Percentiles rank a stretch among this genome's conserved stretches.
These are phyloP conservation scores for Chytriomyces sp. DNA, from an alignment of 192 early-diverging fungal genomes.

Conservation along the genomic window DNA sequence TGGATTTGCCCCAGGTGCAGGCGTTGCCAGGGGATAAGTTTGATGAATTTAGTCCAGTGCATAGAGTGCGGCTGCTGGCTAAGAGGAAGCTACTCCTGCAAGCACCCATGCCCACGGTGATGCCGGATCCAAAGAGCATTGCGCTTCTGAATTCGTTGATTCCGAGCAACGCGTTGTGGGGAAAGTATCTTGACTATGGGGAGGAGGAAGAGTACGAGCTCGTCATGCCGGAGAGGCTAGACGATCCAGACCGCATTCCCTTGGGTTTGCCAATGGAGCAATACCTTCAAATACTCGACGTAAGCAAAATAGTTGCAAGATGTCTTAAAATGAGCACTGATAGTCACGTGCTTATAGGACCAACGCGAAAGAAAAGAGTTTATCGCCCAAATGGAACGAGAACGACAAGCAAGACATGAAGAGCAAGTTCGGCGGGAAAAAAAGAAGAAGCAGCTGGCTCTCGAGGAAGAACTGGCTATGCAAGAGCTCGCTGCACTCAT, in stretches of 20 bases:
- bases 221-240: not conserved
- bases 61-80: not conserved
- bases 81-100: not conserved
- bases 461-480: constrained; percentile 3
- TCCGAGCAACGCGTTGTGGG: constrained; percentile 13
- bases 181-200: constrained; percentile 12
- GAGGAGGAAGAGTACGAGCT: constrained; percentile 1
- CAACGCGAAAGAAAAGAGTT: not conserved
- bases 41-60: constrained; percentile 16
- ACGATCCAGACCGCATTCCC: not conserved
- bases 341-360: not conserved
- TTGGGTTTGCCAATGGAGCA: constrained; percentile 1
- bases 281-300: not conserved
- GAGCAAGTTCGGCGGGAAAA: not conserved
- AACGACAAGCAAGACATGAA: not conserved
- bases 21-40: not conserved
- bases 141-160: constrained; percentile 16
- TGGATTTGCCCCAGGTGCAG: constrained; percentile 6
- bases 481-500: constrained; percentile 1
- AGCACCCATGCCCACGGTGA: not conserved
- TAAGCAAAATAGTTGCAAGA: not conserved
- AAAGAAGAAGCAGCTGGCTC: not conserved
- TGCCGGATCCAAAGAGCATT: constrained; percentile 21
- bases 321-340: not conserved
- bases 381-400: not conserved